A percentile compares a stretch with the other conserved stretches of the same genome.
Evolutionary conservation across 805 yeast genomes (phyloP).

Genomic region (Suhomyces canberraensis): DNA sequence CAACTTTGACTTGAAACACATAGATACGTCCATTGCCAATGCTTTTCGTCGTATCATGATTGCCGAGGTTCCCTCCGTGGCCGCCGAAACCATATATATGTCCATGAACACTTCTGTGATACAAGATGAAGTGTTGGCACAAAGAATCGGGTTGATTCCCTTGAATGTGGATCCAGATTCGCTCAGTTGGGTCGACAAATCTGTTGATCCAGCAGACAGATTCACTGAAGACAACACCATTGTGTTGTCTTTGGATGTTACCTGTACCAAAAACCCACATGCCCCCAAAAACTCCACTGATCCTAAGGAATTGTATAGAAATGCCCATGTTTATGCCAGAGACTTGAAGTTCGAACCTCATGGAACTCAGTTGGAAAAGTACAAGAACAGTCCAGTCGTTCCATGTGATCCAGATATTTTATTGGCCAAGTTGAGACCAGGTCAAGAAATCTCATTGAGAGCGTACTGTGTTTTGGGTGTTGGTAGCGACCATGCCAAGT

Average conservation of each 20-base stretch:
- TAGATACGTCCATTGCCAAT: conserved; percentile 92
- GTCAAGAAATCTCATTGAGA: conserved; percentile 88
- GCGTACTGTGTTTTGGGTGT: conserved; percentile 90
- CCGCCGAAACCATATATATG: conserved; percentile 87
- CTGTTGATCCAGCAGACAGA: conserved; percentile 57
- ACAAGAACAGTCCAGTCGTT: conserved; percentile 62
- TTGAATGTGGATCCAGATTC: conserved; percentile 87
- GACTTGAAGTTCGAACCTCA: conserved; percentile 90
- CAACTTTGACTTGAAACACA: conserved; percentile 80
- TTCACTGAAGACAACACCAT: conserved; percentile 88
- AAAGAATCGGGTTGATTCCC: conserved; percentile 90
- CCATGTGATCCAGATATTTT: conserved; percentile 87
- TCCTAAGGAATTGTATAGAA: conserved; percentile 79
- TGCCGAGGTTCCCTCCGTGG: conserved; percentile 93
- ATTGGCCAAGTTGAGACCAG: conserved; percentile 91
- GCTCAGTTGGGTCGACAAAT: conserved; percentile 75
- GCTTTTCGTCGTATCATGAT: conserved; percentile 97
- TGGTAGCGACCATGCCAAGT: conserved; percentile 96
- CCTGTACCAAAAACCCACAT: conserved; percentile 81
- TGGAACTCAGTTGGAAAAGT: conserved; percentile 75
- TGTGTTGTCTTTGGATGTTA: conserved; percentile 74
- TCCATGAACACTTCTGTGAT: conserved; percentile 95
- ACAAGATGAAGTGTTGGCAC: conserved; percentile 96
- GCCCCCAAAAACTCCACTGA: conserved; percentile 76
- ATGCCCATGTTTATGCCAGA: conserved; percentile 83